Conservation (phyloP, 2,329 filamentous ascomycete genomes). For the Karstenula rhodostoma region DNA sequence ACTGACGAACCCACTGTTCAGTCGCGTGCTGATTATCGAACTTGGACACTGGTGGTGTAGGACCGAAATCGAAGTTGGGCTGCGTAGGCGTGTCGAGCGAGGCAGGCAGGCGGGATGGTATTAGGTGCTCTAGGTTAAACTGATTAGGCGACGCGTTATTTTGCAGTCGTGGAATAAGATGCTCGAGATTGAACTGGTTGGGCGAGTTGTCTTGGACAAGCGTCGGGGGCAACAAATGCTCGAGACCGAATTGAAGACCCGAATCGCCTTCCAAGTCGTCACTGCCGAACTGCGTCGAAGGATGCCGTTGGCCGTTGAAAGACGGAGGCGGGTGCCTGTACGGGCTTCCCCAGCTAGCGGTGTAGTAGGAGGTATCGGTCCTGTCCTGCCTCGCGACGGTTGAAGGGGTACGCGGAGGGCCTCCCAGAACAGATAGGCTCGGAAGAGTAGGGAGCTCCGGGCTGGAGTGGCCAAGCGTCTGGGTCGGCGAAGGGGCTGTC, state of each 20-base stretch:
- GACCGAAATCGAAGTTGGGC: constrained; percentile 27
- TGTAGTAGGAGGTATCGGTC: constrained; percentile 66
- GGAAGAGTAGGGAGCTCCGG: constrained; percentile 52
- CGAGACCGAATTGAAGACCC: constrained; percentile 50
- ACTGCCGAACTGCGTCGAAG: constrained; percentile 43
- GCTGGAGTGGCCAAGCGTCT: constrained; percentile 52
- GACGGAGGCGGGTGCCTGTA: constrained; percentile 72
- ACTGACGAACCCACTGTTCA: constrained; percentile 86
- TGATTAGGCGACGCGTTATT: constrained; percentile 44
- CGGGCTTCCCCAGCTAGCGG: constrained; percentile 90
- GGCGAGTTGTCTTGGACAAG: constrained; percentile 45
- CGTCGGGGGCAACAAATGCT: constrained; percentile 48
- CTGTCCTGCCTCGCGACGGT: constrained; percentile 43
- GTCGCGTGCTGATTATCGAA: constrained; percentile 60
- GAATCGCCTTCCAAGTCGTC: constrained; percentile 50
- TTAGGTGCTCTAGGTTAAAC: constrained; percentile 50
- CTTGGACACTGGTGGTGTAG: constrained; percentile 37
- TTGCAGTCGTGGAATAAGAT: constrained; percentile 47
- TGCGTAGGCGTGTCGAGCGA: constrained; percentile 38
- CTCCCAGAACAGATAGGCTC: constrained; percentile 42
- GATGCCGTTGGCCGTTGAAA: constrained; percentile 39
- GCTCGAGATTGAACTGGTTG: constrained; percentile 49
- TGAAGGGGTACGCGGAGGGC: constrained; percentile 45
- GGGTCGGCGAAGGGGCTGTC: constrained; percentile 51
- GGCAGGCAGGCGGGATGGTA: constrained; percentile 45